Base-by-base conservation (phyloP, 2,329 filamentous ascomycete genomes). In the Didymella sp. region DNA sequence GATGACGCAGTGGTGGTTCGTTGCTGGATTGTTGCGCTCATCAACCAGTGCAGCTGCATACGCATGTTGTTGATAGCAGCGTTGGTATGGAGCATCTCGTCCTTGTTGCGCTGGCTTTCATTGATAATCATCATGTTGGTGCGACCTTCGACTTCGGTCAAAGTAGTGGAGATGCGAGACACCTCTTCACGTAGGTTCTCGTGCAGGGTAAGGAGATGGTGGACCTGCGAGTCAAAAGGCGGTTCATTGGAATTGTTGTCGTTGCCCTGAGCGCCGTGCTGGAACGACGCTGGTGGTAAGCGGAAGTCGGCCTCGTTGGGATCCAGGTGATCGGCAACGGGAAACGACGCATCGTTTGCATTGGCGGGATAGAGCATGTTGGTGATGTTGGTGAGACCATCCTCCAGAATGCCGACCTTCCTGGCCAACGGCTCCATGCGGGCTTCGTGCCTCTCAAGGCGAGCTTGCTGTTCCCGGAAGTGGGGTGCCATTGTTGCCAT, bases 111-210 rank as follows among this genome's bases (percentile, higher is more conserved):
- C 28, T 87, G 78, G 43, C 81, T 85, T 69, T 88, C 85, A 63
- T 87, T 88, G 75, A 87, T 81, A 37, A 85, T 81, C 56, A 85
- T 82, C 84, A 88, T 85, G 70, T 79, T 85, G 33, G 84, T 82
- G 31, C 85, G 81, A 43, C 83, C 84, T 60, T 88, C 86, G 38
- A 87, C 78, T 53, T 87, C 85, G 3, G 81, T 80, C 9, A 88
- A 76, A 2, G 83, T 81, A 48, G 80, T 78, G 13, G 81, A 80
- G 25, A 86, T 77, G 45, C 84, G 82, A 17, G 76, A 76, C 45
- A 87, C 81, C 68, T 87, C 85, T 41, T 85, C 83, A 12, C 85
- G 83, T 17, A 88, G 78, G 21, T 81, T 82, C 64, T 87, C 85
- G 67, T 87, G 85, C 46, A 87, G 79, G 2, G 82, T 84, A 24